phyloP scores from a whole-genome alignment of 495 filamentous ascomycete genomes.

The Podospora comata region DNA sequence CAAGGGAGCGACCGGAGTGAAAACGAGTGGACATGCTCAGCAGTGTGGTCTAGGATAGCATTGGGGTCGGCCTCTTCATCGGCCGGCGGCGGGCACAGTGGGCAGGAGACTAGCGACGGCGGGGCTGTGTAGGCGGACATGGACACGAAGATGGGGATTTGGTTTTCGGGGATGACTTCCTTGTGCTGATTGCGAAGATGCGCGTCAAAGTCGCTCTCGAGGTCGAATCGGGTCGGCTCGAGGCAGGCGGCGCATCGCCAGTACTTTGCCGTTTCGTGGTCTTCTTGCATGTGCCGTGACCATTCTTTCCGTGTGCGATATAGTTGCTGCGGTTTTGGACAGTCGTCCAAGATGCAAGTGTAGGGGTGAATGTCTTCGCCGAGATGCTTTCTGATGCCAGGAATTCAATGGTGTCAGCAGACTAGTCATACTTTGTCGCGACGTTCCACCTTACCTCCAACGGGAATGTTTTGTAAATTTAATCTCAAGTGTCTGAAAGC shows the following conservation, averaged over 20 bases:
- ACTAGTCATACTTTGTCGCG: no score
- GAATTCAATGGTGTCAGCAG: background rate
- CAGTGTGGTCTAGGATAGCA: background rate
- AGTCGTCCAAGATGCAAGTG: background rate
- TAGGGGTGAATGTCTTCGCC: background rate
- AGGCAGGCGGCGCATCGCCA: background rate
- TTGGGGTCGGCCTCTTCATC: background rate
- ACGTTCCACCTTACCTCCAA: background rate
- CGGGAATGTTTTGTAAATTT: background rate
- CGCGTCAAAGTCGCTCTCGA: background rate
- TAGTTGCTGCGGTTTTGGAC: background rate
- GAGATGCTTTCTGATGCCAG: background rate
- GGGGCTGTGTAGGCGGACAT: background rate
- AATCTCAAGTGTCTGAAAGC: background rate
- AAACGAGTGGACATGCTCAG: background rate
- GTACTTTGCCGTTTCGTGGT: background rate
- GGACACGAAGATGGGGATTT: background rate
- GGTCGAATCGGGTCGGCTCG: background rate
- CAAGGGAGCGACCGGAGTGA: background rate
- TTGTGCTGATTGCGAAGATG: background rate
- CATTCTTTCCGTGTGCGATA: background rate
- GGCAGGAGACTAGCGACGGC: background rate
- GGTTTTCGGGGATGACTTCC: background rate
- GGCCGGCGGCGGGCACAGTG: background rate
- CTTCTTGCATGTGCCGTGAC: background rate